Conservation (phyloP, 805 yeast genomes). For the Pichia eremophila region DNA sequence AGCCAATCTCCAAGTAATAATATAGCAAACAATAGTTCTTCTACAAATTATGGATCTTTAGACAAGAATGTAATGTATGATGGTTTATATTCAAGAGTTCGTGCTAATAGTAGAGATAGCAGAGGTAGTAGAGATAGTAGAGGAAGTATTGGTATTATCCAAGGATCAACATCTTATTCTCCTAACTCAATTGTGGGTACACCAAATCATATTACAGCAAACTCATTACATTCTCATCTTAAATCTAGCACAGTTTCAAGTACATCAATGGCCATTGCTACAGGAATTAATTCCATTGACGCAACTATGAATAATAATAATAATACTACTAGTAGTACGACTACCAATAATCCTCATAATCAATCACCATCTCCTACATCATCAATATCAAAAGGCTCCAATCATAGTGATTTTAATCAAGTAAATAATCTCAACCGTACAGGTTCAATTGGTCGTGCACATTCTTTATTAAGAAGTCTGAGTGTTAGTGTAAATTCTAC, state of each 20-base stretch:
- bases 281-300: neutral
- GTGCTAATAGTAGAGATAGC: conserved; percentile 3
- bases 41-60: neutral
- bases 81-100: neutral
- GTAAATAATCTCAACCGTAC: neutral
- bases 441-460: conserved; percentile 3
- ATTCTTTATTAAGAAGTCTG: conserved; percentile 4
- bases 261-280: conserved; percentile 7
- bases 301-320: neutral
- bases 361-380: neutral
- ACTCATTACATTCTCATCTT: conserved; percentile 5
- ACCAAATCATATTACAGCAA: neutral
- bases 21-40: neutral
- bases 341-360: neutral
- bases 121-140: conserved; percentile 3
- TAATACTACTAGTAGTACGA: neutral
- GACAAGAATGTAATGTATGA: neutral
- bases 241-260: conserved; percentile 10
- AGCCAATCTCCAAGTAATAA: neutral
- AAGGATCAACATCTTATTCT: neutral
- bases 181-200: conserved; percentile 5
- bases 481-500: conserved; percentile 2
- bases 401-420: neutral
- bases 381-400: neutral
- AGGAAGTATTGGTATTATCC: conserved; percentile 6